Conservation (phyloP, 73 alveolate genomes). For the Paramecium bursaria region DNA sequence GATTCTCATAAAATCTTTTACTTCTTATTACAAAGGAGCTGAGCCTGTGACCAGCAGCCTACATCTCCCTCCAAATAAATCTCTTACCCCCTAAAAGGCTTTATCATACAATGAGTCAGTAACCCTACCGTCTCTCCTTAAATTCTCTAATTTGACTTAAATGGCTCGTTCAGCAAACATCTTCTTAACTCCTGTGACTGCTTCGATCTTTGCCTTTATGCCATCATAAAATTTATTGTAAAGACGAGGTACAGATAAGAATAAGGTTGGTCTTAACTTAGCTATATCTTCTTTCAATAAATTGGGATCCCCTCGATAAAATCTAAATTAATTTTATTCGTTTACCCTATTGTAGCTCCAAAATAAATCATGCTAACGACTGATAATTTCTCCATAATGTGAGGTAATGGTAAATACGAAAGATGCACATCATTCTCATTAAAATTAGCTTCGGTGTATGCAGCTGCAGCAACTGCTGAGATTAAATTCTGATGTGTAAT, state of each 20-base stretch:
- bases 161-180: constrained; percentile 84
- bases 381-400: constrained; percentile 90
- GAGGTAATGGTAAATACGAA: constrained; percentile 96
- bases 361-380: constrained; percentile 68
- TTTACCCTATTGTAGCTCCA: constrained; percentile 80
- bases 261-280: constrained; percentile 74
- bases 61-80: constrained; percentile 88
- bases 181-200: constrained; percentile 78
- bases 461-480: constrained; percentile 72
- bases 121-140: neutral
- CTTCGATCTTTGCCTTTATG: constrained; percentile 77
- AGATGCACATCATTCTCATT: constrained; percentile 84
- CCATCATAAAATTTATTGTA: constrained; percentile 80
- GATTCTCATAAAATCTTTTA: constrained; percentile 81
- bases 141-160: constrained; percentile 11
- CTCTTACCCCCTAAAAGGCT: constrained; percentile 71
- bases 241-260: constrained; percentile 66
- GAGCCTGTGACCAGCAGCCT: constrained; percentile 87
- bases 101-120: constrained; percentile 37
- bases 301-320: constrained; percentile 87
- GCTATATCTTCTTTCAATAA: constrained; percentile 87
- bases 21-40: constrained; percentile 93
- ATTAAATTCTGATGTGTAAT: constrained; percentile 79
- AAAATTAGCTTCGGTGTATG: constrained; percentile 71
- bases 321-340: constrained; percentile 67